Base-by-base conservation (phyloP, 108 stramenopile species). In the Conticribra guillardii region DNA sequence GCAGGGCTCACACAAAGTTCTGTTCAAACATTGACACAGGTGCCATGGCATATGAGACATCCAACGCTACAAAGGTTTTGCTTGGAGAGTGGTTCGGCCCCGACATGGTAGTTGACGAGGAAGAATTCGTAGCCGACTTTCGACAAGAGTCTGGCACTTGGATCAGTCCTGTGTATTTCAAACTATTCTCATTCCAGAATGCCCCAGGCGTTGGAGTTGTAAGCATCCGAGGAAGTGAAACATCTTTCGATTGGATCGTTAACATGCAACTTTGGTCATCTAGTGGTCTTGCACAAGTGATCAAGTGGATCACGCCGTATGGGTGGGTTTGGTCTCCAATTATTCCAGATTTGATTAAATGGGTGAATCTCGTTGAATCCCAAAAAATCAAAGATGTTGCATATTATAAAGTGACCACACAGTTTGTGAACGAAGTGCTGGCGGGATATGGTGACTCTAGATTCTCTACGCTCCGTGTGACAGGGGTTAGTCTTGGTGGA, bases 251-350 rank as follows among this genome's bases (percentile, higher is more conserved):
- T 56, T 77, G 81, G 75, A 64, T 95, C 24, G 77, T 82, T 1
- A 87, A 95, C 65, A 62, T 79, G 18, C 89, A 92, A 62, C 73
- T 92, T 0, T 95, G 94, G 90, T 74, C 79, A 16, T 73, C 87
- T 3, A 82, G 87, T 33, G 79, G 62, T 11, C 66, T 95, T 28
- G 73, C 86, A 23, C 93, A 95, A 64, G 29, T 54, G 7, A 49
- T 95, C 14, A 76, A 89, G 51, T 81, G 65, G 56, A 23, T 87
- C 7, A 60, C 87, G 4, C 90, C 93, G 4, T 64, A 77, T 67
- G 93, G 90, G 1, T 74, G 74, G 73, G 68, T 91, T 19, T 89
- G 84, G 84, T 74, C 70, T 8, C 88, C 90, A 0, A 83, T 92
- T 32, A 54, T 92, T 24, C 68, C 73, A 45, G 72, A 82, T 21